phyloP scores from a whole-genome alignment of 2,329 filamentous ascomycete species.

The Harringtonia lauricola region DNA sequence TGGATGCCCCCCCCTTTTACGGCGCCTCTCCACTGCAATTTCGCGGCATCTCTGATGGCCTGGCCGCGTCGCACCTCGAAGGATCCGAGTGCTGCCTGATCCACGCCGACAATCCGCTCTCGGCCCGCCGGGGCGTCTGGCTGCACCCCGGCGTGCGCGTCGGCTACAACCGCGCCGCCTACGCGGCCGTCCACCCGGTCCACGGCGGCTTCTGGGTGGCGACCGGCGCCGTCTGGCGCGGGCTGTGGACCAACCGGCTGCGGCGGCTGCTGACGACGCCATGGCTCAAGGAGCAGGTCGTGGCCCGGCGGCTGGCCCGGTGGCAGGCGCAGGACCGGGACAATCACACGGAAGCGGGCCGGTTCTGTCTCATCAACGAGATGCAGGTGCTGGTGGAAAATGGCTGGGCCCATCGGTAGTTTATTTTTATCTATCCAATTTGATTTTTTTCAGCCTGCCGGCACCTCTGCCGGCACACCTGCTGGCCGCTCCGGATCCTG shows the following conservation, averaged over 20 bases:
- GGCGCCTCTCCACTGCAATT: no score
- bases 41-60: neutral
- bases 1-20: no score
- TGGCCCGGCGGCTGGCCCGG: no score
- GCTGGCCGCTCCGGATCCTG: slow-evolving; percentile 4
- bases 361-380: neutral
- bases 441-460: no score
- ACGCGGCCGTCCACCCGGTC: neutral
- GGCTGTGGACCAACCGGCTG: neutral
- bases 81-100: neutral
- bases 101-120: neutral
- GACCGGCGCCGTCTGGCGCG: neutral
- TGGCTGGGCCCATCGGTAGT: neutral
- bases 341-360: neutral
- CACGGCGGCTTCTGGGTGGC: neutral
- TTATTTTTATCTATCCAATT: neutral
- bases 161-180: neutral
- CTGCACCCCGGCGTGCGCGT: neutral
- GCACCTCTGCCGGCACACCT: neutral
- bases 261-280: neutral
- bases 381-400: neutral
- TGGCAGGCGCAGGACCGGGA: neutral
- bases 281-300: no score
- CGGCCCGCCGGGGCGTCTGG: neutral
- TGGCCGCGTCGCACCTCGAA: neutral